Evolutionary conservation across 1,139 yeast genomes (phyloP).

Genomic region (Saccharomyces hybrid): DNA sequence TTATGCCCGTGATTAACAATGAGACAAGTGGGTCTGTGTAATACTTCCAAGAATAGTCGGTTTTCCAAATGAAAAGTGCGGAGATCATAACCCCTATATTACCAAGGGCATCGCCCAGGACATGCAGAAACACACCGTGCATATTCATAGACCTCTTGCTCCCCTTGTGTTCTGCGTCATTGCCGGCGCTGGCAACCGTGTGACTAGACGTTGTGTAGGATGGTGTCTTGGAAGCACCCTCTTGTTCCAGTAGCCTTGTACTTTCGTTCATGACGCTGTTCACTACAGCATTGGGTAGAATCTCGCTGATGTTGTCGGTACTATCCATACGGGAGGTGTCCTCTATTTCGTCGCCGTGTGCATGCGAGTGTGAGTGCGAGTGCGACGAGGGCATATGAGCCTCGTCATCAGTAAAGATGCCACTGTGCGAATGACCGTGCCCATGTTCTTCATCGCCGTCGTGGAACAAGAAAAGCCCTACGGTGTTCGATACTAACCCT

Average conservation of each 20-base stretch:
- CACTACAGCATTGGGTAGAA: conserved; percentile 23
- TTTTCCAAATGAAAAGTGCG: conserved; percentile 89
- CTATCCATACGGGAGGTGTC: background rate
- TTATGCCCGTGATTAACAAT: conserved; percentile 74
- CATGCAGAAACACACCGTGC: conserved; percentile 96
- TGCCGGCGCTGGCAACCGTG: background rate
- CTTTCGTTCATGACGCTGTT: conserved; percentile 25
- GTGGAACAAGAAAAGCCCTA: conserved; percentile 82
- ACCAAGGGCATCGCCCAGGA: conserved; percentile 92
- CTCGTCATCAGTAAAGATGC: background rate
- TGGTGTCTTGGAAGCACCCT: conserved; percentile 1
- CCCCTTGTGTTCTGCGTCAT: background rate
- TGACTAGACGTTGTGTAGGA: conserved; percentile 7
- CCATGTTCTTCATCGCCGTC: conserved; percentile 75
- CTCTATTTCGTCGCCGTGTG: background rate
- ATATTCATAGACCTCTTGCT: conserved; percentile 64
- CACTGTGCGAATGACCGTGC: conserved; percentile 13
- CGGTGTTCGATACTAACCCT: conserved; percentile 72
- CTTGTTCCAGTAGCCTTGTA: conserved; percentile 31
- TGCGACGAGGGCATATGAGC: conserved; percentile 79
- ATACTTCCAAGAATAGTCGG: conserved; percentile 79
- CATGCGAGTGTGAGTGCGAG: conserved; percentile 73
- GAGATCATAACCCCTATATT: conserved; percentile 87
- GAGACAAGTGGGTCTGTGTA: conserved; percentile 85
- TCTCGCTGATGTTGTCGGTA: conserved; percentile 15